A percentile compares a stretch with the other conserved stretches of the same genome.
phyloP scores from a whole-genome alignment of 495 filamentous ascomycete genomes.

The Penicillium coffeae region DNA sequence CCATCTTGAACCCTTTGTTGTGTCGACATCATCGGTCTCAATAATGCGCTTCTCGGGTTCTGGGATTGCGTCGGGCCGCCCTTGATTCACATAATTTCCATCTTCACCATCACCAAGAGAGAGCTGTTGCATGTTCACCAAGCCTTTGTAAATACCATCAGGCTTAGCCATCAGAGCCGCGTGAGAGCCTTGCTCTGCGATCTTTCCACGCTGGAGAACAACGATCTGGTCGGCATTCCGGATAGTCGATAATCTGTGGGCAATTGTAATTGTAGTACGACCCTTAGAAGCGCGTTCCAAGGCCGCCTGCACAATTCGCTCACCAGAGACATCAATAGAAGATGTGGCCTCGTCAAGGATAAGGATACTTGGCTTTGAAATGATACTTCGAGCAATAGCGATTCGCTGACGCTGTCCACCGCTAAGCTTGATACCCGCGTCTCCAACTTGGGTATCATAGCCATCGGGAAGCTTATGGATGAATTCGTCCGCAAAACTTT shows the following conservation, averaged over 20 bases:
- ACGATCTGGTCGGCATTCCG: conserved; percentile 26
- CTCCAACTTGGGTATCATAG: conserved; percentile 36
- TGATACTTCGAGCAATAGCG: conserved; percentile 58
- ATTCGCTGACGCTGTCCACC: conserved; percentile 58
- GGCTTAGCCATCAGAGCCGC: neutral
- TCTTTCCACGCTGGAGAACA: conserved; percentile 21
- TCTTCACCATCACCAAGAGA: neutral
- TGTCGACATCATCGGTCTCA: neutral
- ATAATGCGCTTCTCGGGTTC: neutral
- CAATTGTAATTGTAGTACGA: conserved; percentile 2
- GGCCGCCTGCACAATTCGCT: conserved; percentile 26
- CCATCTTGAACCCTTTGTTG: neutral
- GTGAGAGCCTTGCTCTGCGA: conserved; percentile 20
- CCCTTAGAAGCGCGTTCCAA: neutral
- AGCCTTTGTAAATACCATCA: neutral
- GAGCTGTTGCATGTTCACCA: neutral
- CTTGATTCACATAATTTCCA: neutral
- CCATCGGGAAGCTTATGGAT: conserved; percentile 33
- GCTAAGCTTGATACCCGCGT: conserved; percentile 31
- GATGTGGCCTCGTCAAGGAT: conserved; percentile 58
- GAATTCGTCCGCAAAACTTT: conserved; percentile 49
- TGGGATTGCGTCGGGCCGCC: neutral
- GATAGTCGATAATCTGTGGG: conserved; percentile 28
- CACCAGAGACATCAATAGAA: conserved; percentile 52
- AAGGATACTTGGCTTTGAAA: conserved; percentile 48